Conservation (phyloP, 192 early-diverging fungal genomes). For the Diversispora epigaea region DNA sequence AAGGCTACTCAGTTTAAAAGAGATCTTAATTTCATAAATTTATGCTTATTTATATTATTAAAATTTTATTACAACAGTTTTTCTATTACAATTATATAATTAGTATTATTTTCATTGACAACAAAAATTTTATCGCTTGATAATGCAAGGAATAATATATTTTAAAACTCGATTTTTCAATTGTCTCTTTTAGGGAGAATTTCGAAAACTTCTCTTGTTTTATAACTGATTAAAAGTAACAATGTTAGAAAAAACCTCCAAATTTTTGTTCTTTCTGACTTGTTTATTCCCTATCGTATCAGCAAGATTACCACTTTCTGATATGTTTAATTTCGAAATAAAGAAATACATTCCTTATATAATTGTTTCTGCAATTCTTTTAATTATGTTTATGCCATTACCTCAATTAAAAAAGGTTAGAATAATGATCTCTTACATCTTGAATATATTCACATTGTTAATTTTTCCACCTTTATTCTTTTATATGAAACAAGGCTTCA, state of each 20-base stretch:
- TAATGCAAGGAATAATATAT: no score
- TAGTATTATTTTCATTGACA: no score
- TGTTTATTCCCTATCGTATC: background rate
- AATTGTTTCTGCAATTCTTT: background rate
- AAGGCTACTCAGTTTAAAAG: no score
- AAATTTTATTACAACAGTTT: no score
- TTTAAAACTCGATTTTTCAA: no score
- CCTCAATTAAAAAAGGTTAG: background rate
- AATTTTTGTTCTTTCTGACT: background rate
- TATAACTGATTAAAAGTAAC: background rate
- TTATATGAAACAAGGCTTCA: constrained; percentile 10
- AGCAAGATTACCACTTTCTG: background rate
- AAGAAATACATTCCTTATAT: constrained; percentile 18
- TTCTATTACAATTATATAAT: no score
- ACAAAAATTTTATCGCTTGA: no score
- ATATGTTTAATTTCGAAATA: constrained; percentile 19
- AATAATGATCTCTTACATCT: background rate
- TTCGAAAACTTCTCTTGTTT: background rate
- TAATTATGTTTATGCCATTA: background rate
- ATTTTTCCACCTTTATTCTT: constrained; percentile 21
- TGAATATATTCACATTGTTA: background rate
- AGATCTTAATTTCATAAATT: no score
- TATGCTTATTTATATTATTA: no score
- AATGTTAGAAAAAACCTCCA: background rate
- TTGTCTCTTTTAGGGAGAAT: no score